Percentiles rank a stretch among this genome's conserved stretches.
These are phyloP conservation scores for Populus ilicifolia DNA, from an alignment of 345 rosid species.

Conservation along the genomic window DNA sequence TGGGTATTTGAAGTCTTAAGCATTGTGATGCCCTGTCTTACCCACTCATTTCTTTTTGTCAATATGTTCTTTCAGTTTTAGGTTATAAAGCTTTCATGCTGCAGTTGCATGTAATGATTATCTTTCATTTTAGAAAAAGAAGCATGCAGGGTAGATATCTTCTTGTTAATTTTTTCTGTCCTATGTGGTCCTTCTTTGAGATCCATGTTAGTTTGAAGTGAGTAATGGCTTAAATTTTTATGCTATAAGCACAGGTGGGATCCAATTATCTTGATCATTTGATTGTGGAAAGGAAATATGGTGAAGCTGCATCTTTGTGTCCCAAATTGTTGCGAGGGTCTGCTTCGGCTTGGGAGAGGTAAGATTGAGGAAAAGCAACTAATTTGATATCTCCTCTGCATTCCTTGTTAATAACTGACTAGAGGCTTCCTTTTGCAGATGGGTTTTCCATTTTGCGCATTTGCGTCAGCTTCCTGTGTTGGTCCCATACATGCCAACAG, in stretches of 20 bases:
- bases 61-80: neutral
- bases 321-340: conserved; percentile 93
- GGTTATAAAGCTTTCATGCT: neutral
- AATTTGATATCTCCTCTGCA: conserved; percentile 9
- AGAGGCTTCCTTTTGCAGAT: conserved; percentile 48
- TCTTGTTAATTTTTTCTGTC: neutral
- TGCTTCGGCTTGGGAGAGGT: conserved; percentile 99
- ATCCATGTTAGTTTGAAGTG: conserved; percentile 10
- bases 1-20: neutral
- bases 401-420: conserved; percentile 19
- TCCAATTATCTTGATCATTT: conserved; percentile 97
- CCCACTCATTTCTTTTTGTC: neutral
- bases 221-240: conserved; percentile 8
- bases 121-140: neutral
- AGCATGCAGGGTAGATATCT: neutral
- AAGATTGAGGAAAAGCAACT: conserved; percentile 14
- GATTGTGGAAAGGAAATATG: conserved; percentile 95
- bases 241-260: conserved; percentile 65
- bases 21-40: neutral
- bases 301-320: conserved; percentile 96
- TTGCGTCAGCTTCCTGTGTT: conserved; percentile 94
- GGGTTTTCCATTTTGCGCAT: conserved; percentile 99
- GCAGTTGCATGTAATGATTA: neutral
- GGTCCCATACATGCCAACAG: conserved; percentile 93
- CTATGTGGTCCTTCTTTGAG: neutral